Evolutionary conservation across 371 early-diverging fungal species (phyloP).

Genomic region (Parasitella parasitica): DNA sequence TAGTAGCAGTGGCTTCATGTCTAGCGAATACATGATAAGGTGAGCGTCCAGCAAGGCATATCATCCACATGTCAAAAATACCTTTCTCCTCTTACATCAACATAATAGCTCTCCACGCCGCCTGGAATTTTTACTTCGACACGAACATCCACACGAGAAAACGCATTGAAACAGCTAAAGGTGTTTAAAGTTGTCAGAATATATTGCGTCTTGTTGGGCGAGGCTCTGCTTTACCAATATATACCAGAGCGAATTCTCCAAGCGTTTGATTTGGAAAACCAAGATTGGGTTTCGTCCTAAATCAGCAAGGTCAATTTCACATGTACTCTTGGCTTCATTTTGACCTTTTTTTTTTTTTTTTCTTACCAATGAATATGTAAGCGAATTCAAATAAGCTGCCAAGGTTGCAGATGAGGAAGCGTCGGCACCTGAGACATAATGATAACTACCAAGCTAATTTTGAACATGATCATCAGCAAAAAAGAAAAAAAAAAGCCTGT

Average conservation of each 20-base stretch:
- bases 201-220: neutral
- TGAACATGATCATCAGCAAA: too few species aligned
- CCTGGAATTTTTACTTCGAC: slow-evolving; percentile 98
- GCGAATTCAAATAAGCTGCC: slow-evolving; percentile 92
- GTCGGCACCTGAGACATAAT: slow-evolving; percentile 90
- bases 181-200: neutral
- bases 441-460: slow-evolving; percentile 64
- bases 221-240: slow-evolving; percentile 53
- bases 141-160: slow-evolving; percentile 92
- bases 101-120: slow-evolving; percentile 90
- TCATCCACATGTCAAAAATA: slow-evolving; percentile 8
- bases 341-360: too few species aligned
- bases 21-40: slow-evolving; percentile 13
- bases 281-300: slow-evolving; percentile 68
- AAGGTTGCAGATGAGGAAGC: slow-evolving; percentile 93
- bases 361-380: slow-evolving; percentile 87
- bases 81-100: slow-evolving; percentile 80
- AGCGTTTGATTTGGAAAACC: slow-evolving; percentile 67
- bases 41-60: neutral
- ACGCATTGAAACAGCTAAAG: slow-evolving; percentile 90
- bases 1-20: slow-evolving; percentile 72
- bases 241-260: slow-evolving; percentile 75
- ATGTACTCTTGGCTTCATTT: neutral
- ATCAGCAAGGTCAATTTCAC: neutral
- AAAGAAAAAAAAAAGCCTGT: neutral